Conservation (phyloP, 306 rosid genomes). For the Lupinus albus region DNA sequence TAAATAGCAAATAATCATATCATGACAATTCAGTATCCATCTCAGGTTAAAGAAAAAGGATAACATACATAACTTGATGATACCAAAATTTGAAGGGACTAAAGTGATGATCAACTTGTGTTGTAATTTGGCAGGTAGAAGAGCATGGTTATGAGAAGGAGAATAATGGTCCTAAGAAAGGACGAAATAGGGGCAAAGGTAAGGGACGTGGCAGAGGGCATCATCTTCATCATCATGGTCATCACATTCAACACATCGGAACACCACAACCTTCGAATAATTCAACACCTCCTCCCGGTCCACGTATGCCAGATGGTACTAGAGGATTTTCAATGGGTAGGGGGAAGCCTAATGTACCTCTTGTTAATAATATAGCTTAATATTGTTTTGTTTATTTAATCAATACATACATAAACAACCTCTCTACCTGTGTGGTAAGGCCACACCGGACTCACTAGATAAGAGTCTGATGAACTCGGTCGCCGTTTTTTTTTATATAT, state of each 20-base stretch:
- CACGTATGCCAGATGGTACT: constrained; percentile 98
- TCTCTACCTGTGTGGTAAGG: no score
- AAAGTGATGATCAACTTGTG: no score
- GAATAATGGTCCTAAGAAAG: constrained; percentile 72
- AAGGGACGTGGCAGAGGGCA: constrained; percentile 74
- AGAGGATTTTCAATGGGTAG: constrained; percentile 95
- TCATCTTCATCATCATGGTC: constrained; percentile 64
- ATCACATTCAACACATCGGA: constrained; percentile 48
- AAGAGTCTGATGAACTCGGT: no score
- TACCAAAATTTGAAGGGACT: no score
- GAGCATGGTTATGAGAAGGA: constrained; percentile 80
- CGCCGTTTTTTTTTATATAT: no score
- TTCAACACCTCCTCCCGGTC: constrained; percentile 74
- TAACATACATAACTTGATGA: no score
- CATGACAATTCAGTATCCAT: no score
- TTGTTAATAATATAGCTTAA: constrained; percentile 51
- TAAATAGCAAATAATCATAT: no score
- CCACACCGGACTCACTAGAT: no score
- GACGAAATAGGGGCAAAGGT: constrained; percentile 64
- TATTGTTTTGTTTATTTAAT: constrained; percentile 8
- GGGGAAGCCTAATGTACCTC: constrained; percentile 70
- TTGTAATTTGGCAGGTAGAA: constrained; percentile 64
- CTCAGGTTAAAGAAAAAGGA: no score
- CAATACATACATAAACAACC: constrained; percentile 8
- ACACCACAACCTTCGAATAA: constrained; percentile 45